Conservation (phyloP, 768 basidiomycete genomes). For the Tricholoma flavovirens region DNA sequence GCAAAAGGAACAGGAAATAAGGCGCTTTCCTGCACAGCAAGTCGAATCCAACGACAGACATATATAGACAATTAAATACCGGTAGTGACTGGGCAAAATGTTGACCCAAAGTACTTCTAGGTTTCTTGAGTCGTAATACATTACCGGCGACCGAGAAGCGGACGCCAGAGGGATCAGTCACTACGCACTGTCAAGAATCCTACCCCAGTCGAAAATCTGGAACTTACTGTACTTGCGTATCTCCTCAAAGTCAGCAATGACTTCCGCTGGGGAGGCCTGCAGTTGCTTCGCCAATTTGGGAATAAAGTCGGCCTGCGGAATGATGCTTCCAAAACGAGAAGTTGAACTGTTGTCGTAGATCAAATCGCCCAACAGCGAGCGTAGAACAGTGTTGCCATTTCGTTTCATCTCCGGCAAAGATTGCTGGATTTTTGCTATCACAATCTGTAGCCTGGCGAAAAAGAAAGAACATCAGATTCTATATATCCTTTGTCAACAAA, state of each 20-base stretch:
- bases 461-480: conserved; percentile 1
- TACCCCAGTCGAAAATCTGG: not conserved
- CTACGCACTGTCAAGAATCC: conserved; percentile 33
- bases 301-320: conserved; percentile 73
- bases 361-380: conserved; percentile 61
- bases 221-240: conserved; percentile 63
- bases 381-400: conserved; percentile 75
- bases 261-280: conserved; percentile 64
- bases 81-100: conserved; percentile 59
- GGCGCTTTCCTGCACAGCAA: conserved; percentile 36
- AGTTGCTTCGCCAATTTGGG: conserved; percentile 69
- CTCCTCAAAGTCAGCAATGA: conserved; percentile 70
- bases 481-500: not conserved
- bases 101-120: conserved; percentile 68
- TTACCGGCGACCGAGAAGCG: conserved; percentile 92
- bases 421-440: conserved; percentile 84
- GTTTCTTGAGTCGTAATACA: conserved; percentile 60
- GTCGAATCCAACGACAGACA: conserved; percentile 1
- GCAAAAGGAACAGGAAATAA: conserved; percentile 65
- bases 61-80: conserved; percentile 32
- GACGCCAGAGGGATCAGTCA: conserved; percentile 75
- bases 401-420: conserved; percentile 89
- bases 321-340: conserved; percentile 58
- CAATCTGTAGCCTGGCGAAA: conserved; percentile 64
- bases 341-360: conserved; percentile 68